Evolutionary conservation across 164 flowering plant species (phyloP).

Genomic region (Piper betle): DNA sequence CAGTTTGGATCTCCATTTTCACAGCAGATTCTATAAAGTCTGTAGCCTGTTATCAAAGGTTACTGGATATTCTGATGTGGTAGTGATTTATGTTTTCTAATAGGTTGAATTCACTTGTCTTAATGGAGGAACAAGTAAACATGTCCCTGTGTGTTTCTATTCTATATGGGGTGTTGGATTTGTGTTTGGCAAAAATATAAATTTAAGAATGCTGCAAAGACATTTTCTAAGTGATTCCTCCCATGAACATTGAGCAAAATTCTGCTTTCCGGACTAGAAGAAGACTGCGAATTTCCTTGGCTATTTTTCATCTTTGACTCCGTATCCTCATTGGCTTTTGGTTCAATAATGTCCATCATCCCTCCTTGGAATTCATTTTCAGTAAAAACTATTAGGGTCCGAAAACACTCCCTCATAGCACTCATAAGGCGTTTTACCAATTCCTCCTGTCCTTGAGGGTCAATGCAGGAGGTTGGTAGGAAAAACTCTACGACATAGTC

Average conservation of each 20-base stretch:
- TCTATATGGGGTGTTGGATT: too few relatives aligned
- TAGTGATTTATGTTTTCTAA: too few relatives aligned
- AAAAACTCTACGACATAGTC: slow-evolving; percentile 87
- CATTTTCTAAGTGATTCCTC: slow-evolving; percentile 18
- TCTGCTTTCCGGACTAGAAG: slow-evolving; percentile 12
- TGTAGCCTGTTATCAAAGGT: too few relatives aligned
- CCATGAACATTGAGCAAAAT: slow-evolving; percentile 12
- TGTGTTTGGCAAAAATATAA: too few relatives aligned
- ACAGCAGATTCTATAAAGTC: too few relatives aligned
- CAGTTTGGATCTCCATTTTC: too few relatives aligned
- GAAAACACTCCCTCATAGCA: slow-evolving; percentile 60
- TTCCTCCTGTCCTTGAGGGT: slow-evolving; percentile 30
- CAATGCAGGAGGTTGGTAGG: slow-evolving; percentile 48
- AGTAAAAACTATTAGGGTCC: slow-evolving; percentile 55
- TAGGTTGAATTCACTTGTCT: too few relatives aligned
- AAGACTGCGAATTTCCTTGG: slow-evolving; percentile 9
- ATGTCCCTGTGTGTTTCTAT: too few relatives aligned
- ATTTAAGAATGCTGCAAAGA: too few relatives aligned
- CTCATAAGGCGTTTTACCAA: slow-evolving; percentile 47
- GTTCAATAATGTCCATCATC: slow-evolving; percentile 42
- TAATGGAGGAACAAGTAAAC: too few relatives aligned
- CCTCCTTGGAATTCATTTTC: slow-evolving; percentile 36
- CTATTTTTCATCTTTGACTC: slow-evolving; percentile 16
- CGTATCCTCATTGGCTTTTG: slow-evolving; percentile 20
- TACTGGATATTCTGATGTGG: too few relatives aligned